These are phyloP conservation scores for Nothomitra cinnamomea DNA, from an alignment of 2,329 filamentous ascomycete species.

Conservation along the genomic window DNA sequence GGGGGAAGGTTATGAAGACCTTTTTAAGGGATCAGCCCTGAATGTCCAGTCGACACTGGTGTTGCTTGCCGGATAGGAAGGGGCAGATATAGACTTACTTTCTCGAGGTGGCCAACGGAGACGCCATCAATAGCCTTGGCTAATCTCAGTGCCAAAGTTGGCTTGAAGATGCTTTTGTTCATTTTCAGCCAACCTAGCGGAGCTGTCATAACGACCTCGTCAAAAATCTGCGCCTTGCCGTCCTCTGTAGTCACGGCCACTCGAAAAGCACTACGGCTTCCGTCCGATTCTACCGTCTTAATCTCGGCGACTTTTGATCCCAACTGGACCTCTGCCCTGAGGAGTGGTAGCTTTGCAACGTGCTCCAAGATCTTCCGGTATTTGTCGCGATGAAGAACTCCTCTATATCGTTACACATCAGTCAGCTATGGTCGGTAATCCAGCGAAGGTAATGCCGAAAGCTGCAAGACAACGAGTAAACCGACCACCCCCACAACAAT, in stretches of 20 bases:
- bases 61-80: too few relatives aligned
- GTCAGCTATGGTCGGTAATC: background rate
- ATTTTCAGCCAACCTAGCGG: slow-evolving; percentile 36
- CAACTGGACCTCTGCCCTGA: slow-evolving; percentile 32
- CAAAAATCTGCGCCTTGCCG: slow-evolving; percentile 24
- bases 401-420: slow-evolving; percentile 20
- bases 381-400: slow-evolving; percentile 43
- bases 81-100: slow-evolving; percentile 9
- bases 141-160: slow-evolving; percentile 26
- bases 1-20: slow-evolving; percentile 49
- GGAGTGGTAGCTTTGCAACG: slow-evolving; percentile 30
- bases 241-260: slow-evolving; percentile 25
- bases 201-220: slow-evolving; percentile 34
- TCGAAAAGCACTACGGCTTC: slow-evolving; percentile 20
- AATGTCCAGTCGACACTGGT: background rate
- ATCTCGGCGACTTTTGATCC: slow-evolving; percentile 28
- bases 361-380: slow-evolving; percentile 39
- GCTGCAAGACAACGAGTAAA: background rate
- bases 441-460: background rate
- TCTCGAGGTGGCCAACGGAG: slow-evolving; percentile 30
- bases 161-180: slow-evolving; percentile 27
- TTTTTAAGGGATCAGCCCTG: background rate
- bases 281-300: slow-evolving; percentile 16
- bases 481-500: background rate
- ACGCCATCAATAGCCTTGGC: slow-evolving; percentile 27